These are phyloP conservation scores for Amphichorda felina DNA, from an alignment of 2,329 filamentous ascomycete genomes.

Conservation along the genomic window DNA sequence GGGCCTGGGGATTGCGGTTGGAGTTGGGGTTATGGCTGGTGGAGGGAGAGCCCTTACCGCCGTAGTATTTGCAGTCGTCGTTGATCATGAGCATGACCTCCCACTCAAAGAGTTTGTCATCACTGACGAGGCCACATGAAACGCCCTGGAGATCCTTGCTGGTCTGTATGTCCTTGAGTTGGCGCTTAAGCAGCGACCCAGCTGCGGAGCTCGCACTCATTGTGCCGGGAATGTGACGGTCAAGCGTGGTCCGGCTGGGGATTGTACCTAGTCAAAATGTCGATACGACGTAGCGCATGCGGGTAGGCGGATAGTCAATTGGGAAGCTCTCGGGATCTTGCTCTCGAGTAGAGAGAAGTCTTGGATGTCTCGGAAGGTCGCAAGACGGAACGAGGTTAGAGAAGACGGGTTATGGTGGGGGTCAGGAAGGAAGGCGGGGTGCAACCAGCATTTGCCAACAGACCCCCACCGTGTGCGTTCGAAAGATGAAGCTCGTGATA, in stretches of 20 bases:
- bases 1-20: background rate
- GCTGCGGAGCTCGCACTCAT: slow-evolving; percentile 41
- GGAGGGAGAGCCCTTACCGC: slow-evolving; percentile 52
- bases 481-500: no score
- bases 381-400: no score
- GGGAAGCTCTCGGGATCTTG: no score
- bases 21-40: no score
- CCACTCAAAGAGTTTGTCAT: slow-evolving; percentile 91
- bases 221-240: slow-evolving; percentile 13
- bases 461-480: background rate
- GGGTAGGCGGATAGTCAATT: no score
- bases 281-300: no score
- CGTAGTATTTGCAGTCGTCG: slow-evolving; percentile 88
- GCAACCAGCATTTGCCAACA: background rate
- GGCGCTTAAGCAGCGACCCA: slow-evolving; percentile 64
- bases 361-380: no score
- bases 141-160: slow-evolving; percentile 90
- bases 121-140: slow-evolving; percentile 77
- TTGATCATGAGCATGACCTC: slow-evolving; percentile 98
- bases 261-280: no score
- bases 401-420: background rate
- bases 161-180: slow-evolving; percentile 89
- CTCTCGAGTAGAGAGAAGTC: no score
- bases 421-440: background rate
- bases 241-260: no score